Percentiles rank a stretch among this genome's conserved stretches.
Evolutionary conservation across 805 yeast genomes (phyloP).

Genomic region (Komagataella ulmi): DNA sequence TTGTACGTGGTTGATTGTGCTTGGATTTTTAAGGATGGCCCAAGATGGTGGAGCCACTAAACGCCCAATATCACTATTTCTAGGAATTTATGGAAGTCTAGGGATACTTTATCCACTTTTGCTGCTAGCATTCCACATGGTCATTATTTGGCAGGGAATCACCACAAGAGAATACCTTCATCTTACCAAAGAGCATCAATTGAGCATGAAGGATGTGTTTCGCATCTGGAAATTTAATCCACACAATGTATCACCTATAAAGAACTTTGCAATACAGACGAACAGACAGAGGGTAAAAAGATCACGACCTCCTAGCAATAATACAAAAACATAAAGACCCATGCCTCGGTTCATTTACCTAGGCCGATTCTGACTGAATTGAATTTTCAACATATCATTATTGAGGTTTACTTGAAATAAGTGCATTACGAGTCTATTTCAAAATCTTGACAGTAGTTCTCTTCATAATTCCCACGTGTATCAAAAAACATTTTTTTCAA

Average conservation of each 20-base stretch:
- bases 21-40: slow-evolving; percentile 20
- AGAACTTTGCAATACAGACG: background rate
- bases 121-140: slow-evolving; percentile 39
- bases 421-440: no score
- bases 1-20: slow-evolving; percentile 13
- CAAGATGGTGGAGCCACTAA: slow-evolving; percentile 2
- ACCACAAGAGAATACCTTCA: slow-evolving; percentile 66
- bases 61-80: slow-evolving; percentile 30
- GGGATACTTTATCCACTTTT: slow-evolving; percentile 41
- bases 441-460: no score
- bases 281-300: background rate
- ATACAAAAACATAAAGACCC: no score
- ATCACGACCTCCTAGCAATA: background rate
- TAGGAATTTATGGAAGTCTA: slow-evolving; percentile 35
- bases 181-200: slow-evolving; percentile 7
- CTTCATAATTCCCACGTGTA: no score
- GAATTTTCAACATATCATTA: no score
- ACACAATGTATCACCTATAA: background rate
- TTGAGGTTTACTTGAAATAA: no score
- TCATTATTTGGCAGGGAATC: slow-evolving; percentile 39
- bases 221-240: background rate
- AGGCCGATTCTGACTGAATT: no score
- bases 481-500: no score
- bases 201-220: background rate
- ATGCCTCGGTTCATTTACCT: background rate